Base-by-base conservation (phyloP, 345 rosid species). In the Populus tremula region DNA sequence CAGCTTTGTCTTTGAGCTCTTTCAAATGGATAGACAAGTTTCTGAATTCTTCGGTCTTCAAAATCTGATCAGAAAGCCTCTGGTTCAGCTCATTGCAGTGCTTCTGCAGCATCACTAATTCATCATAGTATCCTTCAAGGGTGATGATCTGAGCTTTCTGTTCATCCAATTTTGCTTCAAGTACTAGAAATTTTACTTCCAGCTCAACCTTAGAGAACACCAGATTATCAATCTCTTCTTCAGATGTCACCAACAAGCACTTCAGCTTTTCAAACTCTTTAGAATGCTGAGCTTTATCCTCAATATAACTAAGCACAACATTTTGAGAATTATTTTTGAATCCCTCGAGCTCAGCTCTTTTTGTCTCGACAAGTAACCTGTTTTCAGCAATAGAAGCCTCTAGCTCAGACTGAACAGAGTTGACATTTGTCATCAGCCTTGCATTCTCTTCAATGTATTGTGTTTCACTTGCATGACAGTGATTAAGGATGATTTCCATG, bases 1-100 rank as follows among this genome's bases (percentile, higher is more conserved):
- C 94, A 77, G 94, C 92, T 84, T 88, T 89, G 76, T 91, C 94
- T 83, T 96, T 96, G 73, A 92, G 98, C 88, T 88, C 97, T 88
- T 87, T 91, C 85, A 93, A 82, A 87, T 89, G 98, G 78, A 75
- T 76, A 75, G 93, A 87, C 90, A 96, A 85, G 82, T 86, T 92
- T 84, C 85, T 92, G 81, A 90, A 90, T 85, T 96, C 98, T 85
- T 92, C 96, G 64, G 98, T 90, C 92, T 89, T 92, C 87, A 88
- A 76, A 85, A 79, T 82, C 89, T 95, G 98, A 79, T 87, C 94
- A 72, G 97, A 90, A 50, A 95, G 94, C 85, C 76, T 93, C 80
- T 77, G 89, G 13, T 85, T 77, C 80, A 95, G 93, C 82, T 87
- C 97, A 80, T 76, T 67, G 61, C 87, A 87, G 86, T 85, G 86